Evolutionary conservation across 2,329 filamentous ascomycete species (phyloP).

Genomic region (Sporothrix sp.): DNA sequence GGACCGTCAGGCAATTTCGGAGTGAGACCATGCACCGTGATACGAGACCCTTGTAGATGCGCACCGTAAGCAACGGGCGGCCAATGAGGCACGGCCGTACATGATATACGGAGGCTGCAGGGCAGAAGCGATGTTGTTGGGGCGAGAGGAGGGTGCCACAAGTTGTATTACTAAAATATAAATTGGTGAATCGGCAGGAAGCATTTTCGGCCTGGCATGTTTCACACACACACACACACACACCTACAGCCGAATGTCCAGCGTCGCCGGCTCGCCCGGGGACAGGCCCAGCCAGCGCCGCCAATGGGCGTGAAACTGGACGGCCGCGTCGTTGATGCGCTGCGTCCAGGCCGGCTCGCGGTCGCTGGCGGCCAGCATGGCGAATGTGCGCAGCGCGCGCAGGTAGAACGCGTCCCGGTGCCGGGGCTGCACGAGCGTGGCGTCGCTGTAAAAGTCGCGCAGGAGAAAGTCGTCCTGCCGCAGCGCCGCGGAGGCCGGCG

Average conservation of each 20-base stretch:
- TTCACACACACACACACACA: no score
- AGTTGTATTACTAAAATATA: no score
- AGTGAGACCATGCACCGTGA: background rate
- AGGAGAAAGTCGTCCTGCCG: background rate
- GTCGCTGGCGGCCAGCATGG: background rate
- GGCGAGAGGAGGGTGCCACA: no score
- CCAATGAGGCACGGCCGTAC: background rate
- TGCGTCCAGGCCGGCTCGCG: background rate
- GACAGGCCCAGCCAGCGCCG: background rate
- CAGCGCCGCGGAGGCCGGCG: no score
- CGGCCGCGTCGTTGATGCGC: background rate
- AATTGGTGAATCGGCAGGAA: no score
- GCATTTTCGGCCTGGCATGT: no score
- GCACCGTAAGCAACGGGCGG: background rate
- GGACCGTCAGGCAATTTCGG: no score
- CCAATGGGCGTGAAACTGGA: background rate
- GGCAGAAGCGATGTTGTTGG: background rate
- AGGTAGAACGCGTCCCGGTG: slow-evolving; percentile 6
- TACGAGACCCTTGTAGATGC: background rate
- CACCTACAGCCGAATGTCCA: slow-evolving; percentile 1
- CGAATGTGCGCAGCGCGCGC: background rate
- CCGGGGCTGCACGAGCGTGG: background rate
- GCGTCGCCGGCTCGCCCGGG: background rate
- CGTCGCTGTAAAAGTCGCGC: background rate
- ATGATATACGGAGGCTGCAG: background rate